Percentiles rank a stretch among this genome's conserved stretches.
Conservation (phyloP, 2,329 filamentous ascomycete genomes). For the Drechslera avenae region DNA sequence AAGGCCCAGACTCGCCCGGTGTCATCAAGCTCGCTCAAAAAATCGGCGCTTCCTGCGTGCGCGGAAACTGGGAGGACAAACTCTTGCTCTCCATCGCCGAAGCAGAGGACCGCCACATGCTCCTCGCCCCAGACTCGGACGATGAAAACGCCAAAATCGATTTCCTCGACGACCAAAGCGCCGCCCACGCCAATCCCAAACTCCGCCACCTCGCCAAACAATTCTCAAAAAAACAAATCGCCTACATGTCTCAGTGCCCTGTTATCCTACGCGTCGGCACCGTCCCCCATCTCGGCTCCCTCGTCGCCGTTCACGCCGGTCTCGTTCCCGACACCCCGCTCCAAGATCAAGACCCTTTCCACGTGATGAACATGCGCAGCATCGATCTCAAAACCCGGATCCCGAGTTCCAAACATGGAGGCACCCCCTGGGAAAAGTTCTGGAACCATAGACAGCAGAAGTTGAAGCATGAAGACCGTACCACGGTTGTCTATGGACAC, state of each 20-base stretch:
- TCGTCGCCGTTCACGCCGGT: slow-evolving; percentile 84
- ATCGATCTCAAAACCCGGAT: slow-evolving; percentile 68
- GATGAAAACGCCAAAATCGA: slow-evolving; percentile 41
- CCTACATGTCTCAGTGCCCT: slow-evolving; percentile 73
- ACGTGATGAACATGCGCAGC: slow-evolving; percentile 91
- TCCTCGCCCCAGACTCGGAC: slow-evolving; percentile 29
- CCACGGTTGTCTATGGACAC: slow-evolving; percentile 72
- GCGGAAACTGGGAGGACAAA: slow-evolving; percentile 91
- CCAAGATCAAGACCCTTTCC: slow-evolving; percentile 73
- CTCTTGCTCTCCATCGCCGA: slow-evolving; percentile 70
- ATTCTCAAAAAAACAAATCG: slow-evolving; percentile 63
- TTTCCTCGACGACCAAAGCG: slow-evolving; percentile 36
- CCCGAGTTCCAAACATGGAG: slow-evolving; percentile 58
- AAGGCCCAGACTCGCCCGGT: slow-evolving; percentile 77
- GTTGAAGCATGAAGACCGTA: slow-evolving; percentile 49
- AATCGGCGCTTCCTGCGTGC: slow-evolving; percentile 77
- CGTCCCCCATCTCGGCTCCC: slow-evolving; percentile 63
- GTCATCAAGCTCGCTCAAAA: slow-evolving; percentile 77
- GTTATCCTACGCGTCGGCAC: slow-evolving; percentile 77
- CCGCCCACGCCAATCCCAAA: slow-evolving; percentile 43
- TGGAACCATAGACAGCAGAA: slow-evolving; percentile 54
- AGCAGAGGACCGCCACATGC: slow-evolving; percentile 27
- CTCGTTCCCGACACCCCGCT: slow-evolving; percentile 76
- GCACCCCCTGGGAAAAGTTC: slow-evolving; percentile 70
- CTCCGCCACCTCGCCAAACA: slow-evolving; percentile 62